Base-by-base conservation (phyloP, 2,329 filamentous ascomycete genomes). In the Xylaria sp. region DNA sequence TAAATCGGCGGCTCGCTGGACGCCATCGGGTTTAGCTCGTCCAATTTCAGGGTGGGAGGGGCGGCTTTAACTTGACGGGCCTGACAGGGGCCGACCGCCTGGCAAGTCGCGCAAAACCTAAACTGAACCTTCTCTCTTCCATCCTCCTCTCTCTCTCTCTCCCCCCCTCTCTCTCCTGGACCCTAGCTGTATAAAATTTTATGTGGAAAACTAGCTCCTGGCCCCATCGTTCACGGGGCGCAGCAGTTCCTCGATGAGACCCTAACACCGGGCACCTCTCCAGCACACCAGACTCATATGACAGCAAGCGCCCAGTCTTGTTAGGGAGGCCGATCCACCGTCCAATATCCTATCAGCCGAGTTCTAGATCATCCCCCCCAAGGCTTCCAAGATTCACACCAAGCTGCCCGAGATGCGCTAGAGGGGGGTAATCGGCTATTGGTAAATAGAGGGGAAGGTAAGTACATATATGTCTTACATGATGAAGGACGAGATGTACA, bases 161-260 rank as follows among this genome's bases (percentile, higher is more conserved):
- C 29, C 9, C 5, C 29, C n/a, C n/a, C n/a, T 13, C 5, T 34
- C 6, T 34, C 3, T 34, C 29, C 9, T 3, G 29, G 5, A 34
- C 9, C 29, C 29, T 13, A 13, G 29, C 29, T 11, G 5, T 34
- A 34, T 34, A 34, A 34, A 6, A 34, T 34, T 26, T 34, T 34
- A 34, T 7, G 29, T 34, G 29, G 29, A 34, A 34, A 34, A 34
- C 29, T 11, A 34, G 8, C 9, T 13, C 29, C 39, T 50, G 21
- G 51, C 18, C 24, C 44, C 47, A 43, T 51, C 39, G 38, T 39
- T 29, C n/a, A 37, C 39, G 58, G 52, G 58, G 58, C 58, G 58
- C 55, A 60, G 55, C 54, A 50, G 7, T 37, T n/a, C n/a, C n/a
- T 51, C 42, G 37, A 41, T 48, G 21, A 46, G 48, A 51, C 48